Conservation (phyloP, 176 grass and related monocot species). For the Rhynchospora pubera region DNA sequence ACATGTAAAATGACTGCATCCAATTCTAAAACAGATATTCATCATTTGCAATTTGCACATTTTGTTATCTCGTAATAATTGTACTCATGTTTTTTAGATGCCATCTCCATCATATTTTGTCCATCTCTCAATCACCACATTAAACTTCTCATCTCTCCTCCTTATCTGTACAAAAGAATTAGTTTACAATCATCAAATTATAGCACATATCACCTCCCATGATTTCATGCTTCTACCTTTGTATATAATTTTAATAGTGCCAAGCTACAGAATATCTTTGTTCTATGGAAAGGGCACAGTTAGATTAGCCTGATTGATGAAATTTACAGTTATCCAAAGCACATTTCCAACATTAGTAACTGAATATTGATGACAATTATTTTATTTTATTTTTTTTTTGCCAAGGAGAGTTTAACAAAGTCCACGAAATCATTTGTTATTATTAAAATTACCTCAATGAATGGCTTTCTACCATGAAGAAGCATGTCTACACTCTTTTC, state of each 20-base stretch:
- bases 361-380: not conserved
- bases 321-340: not conserved
- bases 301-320: not conserved
- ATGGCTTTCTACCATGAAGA: constrained; percentile 81
- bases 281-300: not conserved
- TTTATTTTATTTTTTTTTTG: not conserved
- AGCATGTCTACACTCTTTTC: constrained; percentile 92
- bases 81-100: constrained; percentile 32
- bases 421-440: not conserved
- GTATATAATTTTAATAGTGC: constrained; percentile 1
- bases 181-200: not conserved
- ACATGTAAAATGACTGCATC: not conserved
- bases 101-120: constrained; percentile 90
- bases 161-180: constrained; percentile 49
- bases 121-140: constrained; percentile 93
- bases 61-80: not conserved
- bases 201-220: not conserved
- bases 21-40: not conserved
- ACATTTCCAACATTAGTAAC: not conserved
- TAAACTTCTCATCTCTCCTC: constrained; percentile 70
- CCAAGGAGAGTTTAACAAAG: not conserved
- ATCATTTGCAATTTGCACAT: not conserved
- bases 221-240: not conserved
- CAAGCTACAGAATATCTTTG: not conserved
- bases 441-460: constrained; percentile 57